Evolutionary conservation across 805 yeast species (phyloP), one percentile per base, ranked within the genome.

Genomic region (Geotrichum ghanense): DNA sequence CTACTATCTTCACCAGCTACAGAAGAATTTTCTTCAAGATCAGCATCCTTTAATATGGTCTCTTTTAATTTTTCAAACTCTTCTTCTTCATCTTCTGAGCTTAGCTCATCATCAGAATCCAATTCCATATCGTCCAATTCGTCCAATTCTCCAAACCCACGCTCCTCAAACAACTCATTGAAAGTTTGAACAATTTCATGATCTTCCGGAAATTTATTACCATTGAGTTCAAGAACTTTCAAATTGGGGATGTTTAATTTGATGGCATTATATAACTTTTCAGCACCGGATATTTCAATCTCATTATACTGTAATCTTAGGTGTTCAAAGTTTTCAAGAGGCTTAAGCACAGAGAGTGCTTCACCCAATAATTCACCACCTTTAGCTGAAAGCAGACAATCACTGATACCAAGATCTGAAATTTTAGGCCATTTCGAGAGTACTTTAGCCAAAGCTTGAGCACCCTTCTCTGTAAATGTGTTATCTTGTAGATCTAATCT

Each of bases 41-140:
- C 59, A 21, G 74, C 57, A 50, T 71, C 75, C 44, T 70, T 66
- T 42, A 70, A 73, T 19, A 70, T 59, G 20, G 62, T 57, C 47
- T 80, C 82, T 51, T 70, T 70, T 59, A 77, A 81, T 23, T 69
- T 75, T 43, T 77, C 86, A 42, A 75, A 81, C 42, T 76, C 85
- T 43, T 73, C 74, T 14, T 69, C 76, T 2, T 70, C 80, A 3
- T 72, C 79, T 9, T 73, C 81, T 2, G 75, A 82, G 20, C 79
- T 85, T 47, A 79, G 86, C 46, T 78, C 86, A 21, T 76, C 84
- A 43, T 78, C 76, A 52, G 78, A 78, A 27, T 75, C 69, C 63
- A 87, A 96, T 69, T 90, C 98, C 67, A 92, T 75, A 56, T 92
- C 98, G 56, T 90, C 97, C 44, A 92, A 72, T 61, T 92, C 98